These are phyloP conservation scores for Pseudonitzschia multiseries DNA, from an alignment of 108 stramenopile genomes.

Conservation along the genomic window DNA sequence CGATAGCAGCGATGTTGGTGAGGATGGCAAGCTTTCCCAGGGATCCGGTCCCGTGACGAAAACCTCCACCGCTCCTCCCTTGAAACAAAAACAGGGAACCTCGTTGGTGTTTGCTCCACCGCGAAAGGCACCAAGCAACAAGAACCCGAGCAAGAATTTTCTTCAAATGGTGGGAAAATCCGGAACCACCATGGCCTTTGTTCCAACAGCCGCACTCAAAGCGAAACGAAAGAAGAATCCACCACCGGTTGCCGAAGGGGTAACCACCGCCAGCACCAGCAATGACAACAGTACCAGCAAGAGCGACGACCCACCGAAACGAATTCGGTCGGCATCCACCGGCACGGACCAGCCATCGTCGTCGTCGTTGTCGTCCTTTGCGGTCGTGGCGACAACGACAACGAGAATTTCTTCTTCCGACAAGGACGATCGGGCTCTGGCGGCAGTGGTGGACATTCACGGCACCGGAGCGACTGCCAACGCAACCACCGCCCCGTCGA, in stretches of 20 bases:
- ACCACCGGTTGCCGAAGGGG: not conserved
- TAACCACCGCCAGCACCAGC: not conserved
- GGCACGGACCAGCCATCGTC: not conserved
- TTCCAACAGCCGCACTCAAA: constrained; percentile 40
- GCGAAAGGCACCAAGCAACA: constrained; percentile 23
- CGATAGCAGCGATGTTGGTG: constrained; percentile 5
- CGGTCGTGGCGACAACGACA: not conserved
- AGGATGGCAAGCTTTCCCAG: not conserved
- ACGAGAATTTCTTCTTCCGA: not conserved
- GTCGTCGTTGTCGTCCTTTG: not conserved
- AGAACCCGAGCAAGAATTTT: constrained; percentile 27
- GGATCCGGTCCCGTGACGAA: too few relatives aligned
- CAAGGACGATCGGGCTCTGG: not conserved
- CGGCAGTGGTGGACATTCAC: constrained; percentile 6
- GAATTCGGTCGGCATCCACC: constrained; percentile 1
- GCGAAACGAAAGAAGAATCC: constrained; percentile 33
- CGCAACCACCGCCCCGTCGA: constrained; percentile 18
- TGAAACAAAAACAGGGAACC: not conserved
- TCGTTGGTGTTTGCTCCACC: too few relatives aligned
- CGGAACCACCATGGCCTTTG: constrained; percentile 74
- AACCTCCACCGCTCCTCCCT: not conserved
- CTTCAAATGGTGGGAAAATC: constrained; percentile 56
- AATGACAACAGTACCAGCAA: not conserved
- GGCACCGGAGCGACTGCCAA: not conserved
- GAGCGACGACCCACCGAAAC: not conserved